Evolutionary conservation across 192 early-diverging fungal genomes (phyloP), one percentile per base, ranked within the genome.

Genomic region (Mortierella claussenii): DNA sequence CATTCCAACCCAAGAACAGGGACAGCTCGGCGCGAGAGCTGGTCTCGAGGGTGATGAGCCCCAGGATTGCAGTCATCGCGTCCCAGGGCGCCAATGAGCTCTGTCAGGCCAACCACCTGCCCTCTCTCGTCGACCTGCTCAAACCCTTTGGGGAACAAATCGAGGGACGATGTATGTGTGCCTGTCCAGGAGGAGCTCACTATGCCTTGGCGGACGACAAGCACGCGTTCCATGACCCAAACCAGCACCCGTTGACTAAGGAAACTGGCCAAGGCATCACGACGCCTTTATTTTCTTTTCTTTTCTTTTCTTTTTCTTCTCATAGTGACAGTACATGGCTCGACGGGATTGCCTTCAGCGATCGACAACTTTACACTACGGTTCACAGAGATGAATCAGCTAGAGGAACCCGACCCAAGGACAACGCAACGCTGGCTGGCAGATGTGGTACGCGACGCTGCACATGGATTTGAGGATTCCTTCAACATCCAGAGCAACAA

Each of bases 141-240:
- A 68, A 81, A 37, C 93, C 93, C 26, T 94, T 94, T 82, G 91
- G 90, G 10, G 80, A 84, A 18, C 68, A 79, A 24, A 87, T 92
- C 33, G 85, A 89, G 46, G 88, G 88, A 18, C 83, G 81, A 82
- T 80, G 90, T 89, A 67, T n/a, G n/a, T n/a, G n/a, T n/a, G n/a
- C n/a, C n/a, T n/a, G n/a, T n/a, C n/a, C n/a, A n/a, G n/a, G n/a
- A n/a, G n/a, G n/a, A n/a, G n/a, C n/a, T n/a, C n/a, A n/a, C n/a
- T n/a, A n/a, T n/a, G n/a, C n/a, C n/a, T n/a, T n/a, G n/a, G n/a
- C n/a, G n/a, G n/a, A n/a, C n/a, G n/a, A n/a, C n/a, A n/a, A n/a
- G n/a, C n/a, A n/a, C n/a, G n/a, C n/a, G n/a, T n/a, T n/a, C n/a
- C n/a, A n/a, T n/a, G n/a, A n/a, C n/a, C n/a, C n/a, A n/a, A n/a